These are phyloP conservation scores for Ceriops tagal DNA, from an alignment of 345 rosid genomes.

Conservation along the genomic window DNA sequence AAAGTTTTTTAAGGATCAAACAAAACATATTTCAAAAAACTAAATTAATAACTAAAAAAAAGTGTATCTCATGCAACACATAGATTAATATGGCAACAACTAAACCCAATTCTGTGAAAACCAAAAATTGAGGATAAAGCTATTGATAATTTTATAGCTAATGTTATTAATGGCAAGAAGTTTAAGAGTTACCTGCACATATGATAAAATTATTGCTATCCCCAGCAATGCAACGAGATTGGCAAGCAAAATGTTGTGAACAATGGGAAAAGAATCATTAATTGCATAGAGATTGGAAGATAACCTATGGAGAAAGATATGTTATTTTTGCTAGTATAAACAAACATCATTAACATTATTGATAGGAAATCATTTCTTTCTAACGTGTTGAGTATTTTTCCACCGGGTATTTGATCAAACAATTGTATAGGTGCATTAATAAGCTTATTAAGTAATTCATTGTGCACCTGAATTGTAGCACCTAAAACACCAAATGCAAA, in stretches of 20 bases:
- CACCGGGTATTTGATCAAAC: slow-evolving; percentile 91
- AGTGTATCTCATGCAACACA: too few species aligned
- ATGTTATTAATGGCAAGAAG: slow-evolving; percentile 14
- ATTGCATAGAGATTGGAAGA: slow-evolving; percentile 92
- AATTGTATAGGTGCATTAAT: slow-evolving; percentile 73
- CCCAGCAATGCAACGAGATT: slow-evolving; percentile 64
- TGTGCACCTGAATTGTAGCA: slow-evolving; percentile 47
- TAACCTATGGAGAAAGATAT: slow-evolving; percentile 45
- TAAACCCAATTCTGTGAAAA: too few species aligned
- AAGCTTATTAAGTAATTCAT: slow-evolving; percentile 54
- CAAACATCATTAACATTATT: slow-evolving; percentile 12
- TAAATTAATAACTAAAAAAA: too few species aligned
- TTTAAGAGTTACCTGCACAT: slow-evolving; percentile 63
- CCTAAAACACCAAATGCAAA: slow-evolving; percentile 87
- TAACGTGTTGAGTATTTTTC: slow-evolving; percentile 94
- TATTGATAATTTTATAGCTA: slow-evolving; percentile 1
- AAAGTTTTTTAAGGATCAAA: too few species aligned
- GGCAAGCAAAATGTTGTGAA: slow-evolving; percentile 90
- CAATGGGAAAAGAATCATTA: slow-evolving; percentile 97
- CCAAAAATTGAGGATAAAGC: background rate
- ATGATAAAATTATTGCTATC: slow-evolving; percentile 49
- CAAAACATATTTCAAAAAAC: too few species aligned
- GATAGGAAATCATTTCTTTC: slow-evolving; percentile 9
- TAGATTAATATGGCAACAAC: too few species aligned
- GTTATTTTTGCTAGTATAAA: slow-evolving; percentile 1